Base-by-base conservation (phyloP, 2,329 filamentous ascomycete genomes). In the Botrytis medusae region DNA sequence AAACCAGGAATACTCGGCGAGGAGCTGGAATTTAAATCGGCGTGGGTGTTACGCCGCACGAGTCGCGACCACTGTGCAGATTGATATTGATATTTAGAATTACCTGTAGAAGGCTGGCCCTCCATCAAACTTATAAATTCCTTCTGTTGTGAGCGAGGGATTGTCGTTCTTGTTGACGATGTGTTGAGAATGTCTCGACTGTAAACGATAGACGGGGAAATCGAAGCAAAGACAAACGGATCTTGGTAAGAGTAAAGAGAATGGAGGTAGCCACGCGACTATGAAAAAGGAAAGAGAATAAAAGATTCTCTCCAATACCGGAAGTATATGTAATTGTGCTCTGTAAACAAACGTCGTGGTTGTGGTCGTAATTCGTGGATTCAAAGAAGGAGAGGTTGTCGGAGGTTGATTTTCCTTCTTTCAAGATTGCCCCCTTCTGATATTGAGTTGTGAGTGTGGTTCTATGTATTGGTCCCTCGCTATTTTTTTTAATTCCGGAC, bases 61-160 rank as follows among this genome's bases (percentile, higher is more conserved):
- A 81, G 78, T 77, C 79, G 77, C 74, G 80, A 80, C 80, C 80
- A 81, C 79, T 80, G 79, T 69, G 76, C 78, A 70, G 79, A 79
- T 69, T 80, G 79, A 78, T 82, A 81, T 79, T 79, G 78, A 82
- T 81, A 79, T 74, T 81, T 79, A 76, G 79, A 79, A 78, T 79
- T 77, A 74, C 74, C 75, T 73, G 78, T 73, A 57, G 75, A 73
- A 71, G 78, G 75, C 79, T 79, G 79, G 76, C 77, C 78, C 79
- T 82, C 80, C 80, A 82, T 82, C 77, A 79, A 81, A 75, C 76
- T 75, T 77, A 79, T 78, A 75, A 76, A 71, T 74, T 51, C 64
- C 71, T 59, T 63, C 68, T 73, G 75, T 78, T 73, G 76, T 76
- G 74, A n/a, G 46, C 74, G 67, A 71, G 61, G 32, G 46, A 48